These are phyloP conservation scores for Penicillium pancosmium DNA, from an alignment of 495 filamentous ascomycete genomes.

Conservation along the genomic window DNA sequence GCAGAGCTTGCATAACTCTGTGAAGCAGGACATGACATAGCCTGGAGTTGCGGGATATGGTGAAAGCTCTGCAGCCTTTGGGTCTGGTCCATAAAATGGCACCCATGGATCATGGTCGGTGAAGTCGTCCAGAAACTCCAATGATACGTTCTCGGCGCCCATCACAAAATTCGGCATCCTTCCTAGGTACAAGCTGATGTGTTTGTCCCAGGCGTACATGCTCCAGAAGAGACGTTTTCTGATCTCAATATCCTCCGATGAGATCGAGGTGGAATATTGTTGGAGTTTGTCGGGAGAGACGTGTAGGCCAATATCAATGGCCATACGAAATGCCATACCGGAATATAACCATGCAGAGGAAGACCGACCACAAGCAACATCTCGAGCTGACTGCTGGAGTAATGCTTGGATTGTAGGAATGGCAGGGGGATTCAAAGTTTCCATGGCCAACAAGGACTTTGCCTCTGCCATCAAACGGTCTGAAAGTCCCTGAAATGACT, in stretches of 20 bases:
- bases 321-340: conserved; percentile 38
- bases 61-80: not conserved
- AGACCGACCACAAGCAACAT: conserved; percentile 20
- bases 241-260: conserved; percentile 29
- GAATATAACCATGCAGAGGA: conserved; percentile 31
- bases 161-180: conserved; percentile 23
- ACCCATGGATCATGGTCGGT: conserved; percentile 16
- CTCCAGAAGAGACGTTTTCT: conserved; percentile 33
- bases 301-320: conserved; percentile 28
- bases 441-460: conserved; percentile 15
- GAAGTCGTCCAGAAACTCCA: conserved; percentile 18
- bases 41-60: conserved; percentile 15
- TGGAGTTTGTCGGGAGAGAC: conserved; percentile 20
- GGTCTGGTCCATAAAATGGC: conserved; percentile 19
- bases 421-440: conserved; percentile 14
- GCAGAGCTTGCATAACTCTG: conserved; percentile 18
- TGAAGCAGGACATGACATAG: conserved; percentile 21
- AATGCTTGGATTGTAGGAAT: conserved; percentile 25
- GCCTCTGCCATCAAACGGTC: conserved; percentile 17
- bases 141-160: conserved; percentile 7
- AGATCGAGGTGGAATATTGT: conserved; percentile 12
- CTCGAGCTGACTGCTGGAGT: conserved; percentile 18
- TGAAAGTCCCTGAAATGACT: conserved; percentile 10
- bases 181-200: conserved; percentile 31
- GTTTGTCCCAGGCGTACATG: conserved; percentile 33